Conservation (phyloP, 2,329 filamentous ascomycete genomes). For the Stromatinia cepivora region DNA sequence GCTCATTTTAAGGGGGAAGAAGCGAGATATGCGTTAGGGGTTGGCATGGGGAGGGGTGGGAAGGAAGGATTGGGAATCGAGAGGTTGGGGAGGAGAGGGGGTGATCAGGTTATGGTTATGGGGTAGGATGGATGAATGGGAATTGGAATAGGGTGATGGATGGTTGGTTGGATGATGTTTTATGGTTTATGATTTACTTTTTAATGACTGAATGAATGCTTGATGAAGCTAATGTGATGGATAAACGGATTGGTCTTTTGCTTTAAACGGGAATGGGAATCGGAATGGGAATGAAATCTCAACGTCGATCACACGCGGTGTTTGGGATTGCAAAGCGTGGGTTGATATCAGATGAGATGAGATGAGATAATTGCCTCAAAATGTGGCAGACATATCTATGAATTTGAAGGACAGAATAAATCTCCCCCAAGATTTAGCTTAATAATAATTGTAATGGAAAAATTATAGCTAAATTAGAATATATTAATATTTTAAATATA, state of each 20-base stretch:
- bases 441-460: neutral
- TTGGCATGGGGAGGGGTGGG: constrained; percentile 34
- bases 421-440: neutral
- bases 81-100: constrained; percentile 33
- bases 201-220: too few species aligned
- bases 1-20: constrained; percentile 20
- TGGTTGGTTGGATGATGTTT: neutral
- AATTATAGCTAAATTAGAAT: neutral
- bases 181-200: too few species aligned
- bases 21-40: constrained; percentile 37
- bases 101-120: constrained; percentile 16
- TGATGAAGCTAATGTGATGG: too few species aligned
- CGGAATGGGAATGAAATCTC: neutral
- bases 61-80: constrained; percentile 39
- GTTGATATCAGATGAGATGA: neutral
- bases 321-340: neutral
- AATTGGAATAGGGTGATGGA: neutral
- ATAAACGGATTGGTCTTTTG: too few species aligned
- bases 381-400: neutral
- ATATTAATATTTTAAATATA: neutral
- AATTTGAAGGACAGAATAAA: neutral
- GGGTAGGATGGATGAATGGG: neutral
- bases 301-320: neutral
- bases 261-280: too few species aligned
- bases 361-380: neutral